Conservation (phyloP, 2,329 filamentous ascomycete species). For the Talaromyces pinophilus region DNA sequence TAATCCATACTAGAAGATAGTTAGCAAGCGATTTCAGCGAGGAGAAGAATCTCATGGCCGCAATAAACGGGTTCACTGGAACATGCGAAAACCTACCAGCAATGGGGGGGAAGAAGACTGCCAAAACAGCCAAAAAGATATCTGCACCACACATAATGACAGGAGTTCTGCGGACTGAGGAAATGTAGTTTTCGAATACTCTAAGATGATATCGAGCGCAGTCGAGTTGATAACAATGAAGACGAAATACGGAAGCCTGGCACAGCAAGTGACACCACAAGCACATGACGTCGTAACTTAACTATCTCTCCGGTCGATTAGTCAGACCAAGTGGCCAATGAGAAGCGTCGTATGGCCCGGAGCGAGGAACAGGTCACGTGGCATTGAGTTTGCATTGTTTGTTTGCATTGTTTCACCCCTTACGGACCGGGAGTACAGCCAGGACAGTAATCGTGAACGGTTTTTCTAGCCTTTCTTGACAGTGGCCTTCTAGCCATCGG, state of each 20-base stretch:
- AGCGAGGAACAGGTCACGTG: not conserved
- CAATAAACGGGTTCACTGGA: not conserved
- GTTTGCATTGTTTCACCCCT: not conserved
- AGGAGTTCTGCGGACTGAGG: not conserved
- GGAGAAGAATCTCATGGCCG: not conserved
- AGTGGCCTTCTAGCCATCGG: not conserved
- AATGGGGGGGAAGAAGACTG: conserved; percentile 62
- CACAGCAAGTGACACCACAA: not conserved
- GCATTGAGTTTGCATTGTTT: not conserved
- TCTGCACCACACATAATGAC: conserved; percentile 60
- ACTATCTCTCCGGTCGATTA: not conserved
- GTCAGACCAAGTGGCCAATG: conserved; percentile 1
- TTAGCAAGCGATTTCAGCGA: conserved; percentile 23
- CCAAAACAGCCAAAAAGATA: conserved; percentile 61
- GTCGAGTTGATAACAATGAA: not conserved
- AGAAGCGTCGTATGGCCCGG: not conserved
- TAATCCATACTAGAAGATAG: conserved; percentile 79
- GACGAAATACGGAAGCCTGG: conserved; percentile 11
- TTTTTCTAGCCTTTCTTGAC: not conserved
- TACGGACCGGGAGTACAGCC: not conserved
- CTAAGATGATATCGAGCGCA: not conserved
- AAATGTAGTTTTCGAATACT: not conserved
- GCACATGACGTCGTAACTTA: conserved; percentile 13
- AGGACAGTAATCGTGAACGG: not conserved
- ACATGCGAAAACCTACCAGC: conserved; percentile 48